phyloP scores from a whole-genome alignment of 352 stramenopile genomes.

The Globisporangium viniferum region DNA sequence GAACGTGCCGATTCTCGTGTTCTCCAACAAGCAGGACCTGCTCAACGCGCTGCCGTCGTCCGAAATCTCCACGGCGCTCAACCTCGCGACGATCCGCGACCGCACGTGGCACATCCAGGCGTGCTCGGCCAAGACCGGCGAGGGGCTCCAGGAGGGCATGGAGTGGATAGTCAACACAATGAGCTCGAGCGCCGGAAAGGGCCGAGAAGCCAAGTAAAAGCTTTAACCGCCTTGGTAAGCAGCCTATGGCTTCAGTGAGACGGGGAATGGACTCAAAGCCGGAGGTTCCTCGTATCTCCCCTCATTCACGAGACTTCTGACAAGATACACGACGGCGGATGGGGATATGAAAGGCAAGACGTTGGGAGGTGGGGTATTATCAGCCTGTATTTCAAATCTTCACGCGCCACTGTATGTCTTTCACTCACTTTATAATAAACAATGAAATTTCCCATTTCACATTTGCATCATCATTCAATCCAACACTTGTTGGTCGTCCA shows the following conservation, averaged over 20 bases:
- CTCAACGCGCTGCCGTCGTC: constrained; percentile 88
- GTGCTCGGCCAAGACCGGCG: constrained; percentile 87
- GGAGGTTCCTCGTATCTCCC: neutral
- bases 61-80: constrained; percentile 90
- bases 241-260: neutral
- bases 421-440: neutral
- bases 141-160: constrained; percentile 88
- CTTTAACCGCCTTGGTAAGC: too few relatives aligned
- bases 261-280: neutral
- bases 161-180: constrained; percentile 87
- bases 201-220: constrained; percentile 69
- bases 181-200: constrained; percentile 38
- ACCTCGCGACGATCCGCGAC: constrained; percentile 87
- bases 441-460: neutral
- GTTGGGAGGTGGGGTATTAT: neutral
- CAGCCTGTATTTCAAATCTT: neutral
- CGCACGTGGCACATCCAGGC: constrained; percentile 90
- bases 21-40: constrained; percentile 97
- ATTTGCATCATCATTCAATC: neutral
- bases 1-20: constrained; percentile 92
- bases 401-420: neutral
- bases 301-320: neutral
- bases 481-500: too few relatives aligned
- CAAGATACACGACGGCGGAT: neutral
- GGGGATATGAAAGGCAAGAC: neutral